phyloP scores from a whole-genome alignment of 2,329 filamentous ascomycete genomes.

The Fusarium brachygibbosum region DNA sequence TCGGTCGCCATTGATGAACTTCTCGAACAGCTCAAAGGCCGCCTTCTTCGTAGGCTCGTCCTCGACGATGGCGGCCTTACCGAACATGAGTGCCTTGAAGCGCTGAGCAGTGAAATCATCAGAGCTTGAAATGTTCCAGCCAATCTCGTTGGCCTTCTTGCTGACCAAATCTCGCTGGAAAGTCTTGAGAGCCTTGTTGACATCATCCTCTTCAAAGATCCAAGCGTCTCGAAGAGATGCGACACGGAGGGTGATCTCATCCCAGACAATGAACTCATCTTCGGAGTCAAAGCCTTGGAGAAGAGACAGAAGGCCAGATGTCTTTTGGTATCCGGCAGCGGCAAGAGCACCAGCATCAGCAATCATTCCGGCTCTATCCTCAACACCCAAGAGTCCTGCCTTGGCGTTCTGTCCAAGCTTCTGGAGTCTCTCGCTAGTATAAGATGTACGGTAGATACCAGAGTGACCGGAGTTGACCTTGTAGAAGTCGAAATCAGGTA shows the following conservation, averaged over 20 bases:
- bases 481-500: constrained; percentile 88
- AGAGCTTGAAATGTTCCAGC: constrained; percentile 86
- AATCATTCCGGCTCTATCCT: constrained; percentile 95
- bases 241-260: constrained; percentile 86
- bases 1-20: constrained; percentile 83
- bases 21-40: constrained; percentile 90
- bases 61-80: constrained; percentile 82
- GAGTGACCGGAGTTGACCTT: constrained; percentile 97
- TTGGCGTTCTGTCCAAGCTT: constrained; percentile 92
- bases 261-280: constrained; percentile 93
- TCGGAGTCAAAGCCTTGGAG: constrained; percentile 88
- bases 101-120: constrained; percentile 94
- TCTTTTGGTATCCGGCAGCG: constrained; percentile 92
- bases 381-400: constrained; percentile 77
- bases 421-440: constrained; percentile 83
- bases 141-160: constrained; percentile 85
- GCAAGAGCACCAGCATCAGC: constrained; percentile 92
- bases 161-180: constrained; percentile 86
- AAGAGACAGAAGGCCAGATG: constrained; percentile 86
- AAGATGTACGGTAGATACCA: constrained; percentile 90
- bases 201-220: constrained; percentile 79
- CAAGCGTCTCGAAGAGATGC: constrained; percentile 85
- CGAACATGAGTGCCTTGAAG: constrained; percentile 93
- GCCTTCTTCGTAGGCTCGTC: constrained; percentile 83
- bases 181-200: constrained; percentile 81